These are phyloP conservation scores for Acacia acuminata DNA, from an alignment of 306 rosid genomes.

Conservation along the genomic window DNA sequence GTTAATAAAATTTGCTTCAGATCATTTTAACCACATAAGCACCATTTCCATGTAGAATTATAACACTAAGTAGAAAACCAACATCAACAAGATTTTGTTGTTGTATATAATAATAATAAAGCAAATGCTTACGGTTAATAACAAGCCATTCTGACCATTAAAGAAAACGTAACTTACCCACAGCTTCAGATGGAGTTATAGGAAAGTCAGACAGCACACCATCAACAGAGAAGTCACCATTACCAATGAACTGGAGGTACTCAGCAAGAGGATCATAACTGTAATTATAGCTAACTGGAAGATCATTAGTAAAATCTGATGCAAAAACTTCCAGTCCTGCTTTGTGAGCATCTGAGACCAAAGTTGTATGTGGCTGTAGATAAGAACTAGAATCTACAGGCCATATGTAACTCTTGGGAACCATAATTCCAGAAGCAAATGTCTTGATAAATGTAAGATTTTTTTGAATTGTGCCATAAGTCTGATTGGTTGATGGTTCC, in stretches of 20 bases:
- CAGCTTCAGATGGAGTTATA: constrained; percentile 61
- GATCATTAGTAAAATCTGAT: constrained; percentile 62
- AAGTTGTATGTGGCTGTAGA: constrained; percentile 57
- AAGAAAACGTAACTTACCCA: constrained; percentile 49
- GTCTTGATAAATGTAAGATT: constrained; percentile 71
- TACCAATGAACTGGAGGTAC: constrained; percentile 66
- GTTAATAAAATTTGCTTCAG: background rate
- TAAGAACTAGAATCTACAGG: constrained; percentile 49
- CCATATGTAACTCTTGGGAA: constrained; percentile 78
- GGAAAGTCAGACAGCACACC: constrained; percentile 86
- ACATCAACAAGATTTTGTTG: background rate
- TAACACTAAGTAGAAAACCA: background rate
- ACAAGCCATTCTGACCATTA: background rate
- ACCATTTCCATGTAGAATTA: constrained; percentile 2
- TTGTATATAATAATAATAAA: background rate
- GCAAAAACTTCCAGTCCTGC: constrained; percentile 67
- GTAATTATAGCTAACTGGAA: constrained; percentile 54
- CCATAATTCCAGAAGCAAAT: constrained; percentile 84
- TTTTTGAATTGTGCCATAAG: constrained; percentile 54
- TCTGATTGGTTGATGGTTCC: constrained; percentile 71
- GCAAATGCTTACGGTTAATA: background rate
- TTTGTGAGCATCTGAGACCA: constrained; percentile 80
- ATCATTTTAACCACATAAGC: background rate
- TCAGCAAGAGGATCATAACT: constrained; percentile 83
- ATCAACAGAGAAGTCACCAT: constrained; percentile 72